These are phyloP conservation scores for Auricularia cornea DNA, from an alignment of 768 basidiomycete genomes.

Conservation along the genomic window DNA sequence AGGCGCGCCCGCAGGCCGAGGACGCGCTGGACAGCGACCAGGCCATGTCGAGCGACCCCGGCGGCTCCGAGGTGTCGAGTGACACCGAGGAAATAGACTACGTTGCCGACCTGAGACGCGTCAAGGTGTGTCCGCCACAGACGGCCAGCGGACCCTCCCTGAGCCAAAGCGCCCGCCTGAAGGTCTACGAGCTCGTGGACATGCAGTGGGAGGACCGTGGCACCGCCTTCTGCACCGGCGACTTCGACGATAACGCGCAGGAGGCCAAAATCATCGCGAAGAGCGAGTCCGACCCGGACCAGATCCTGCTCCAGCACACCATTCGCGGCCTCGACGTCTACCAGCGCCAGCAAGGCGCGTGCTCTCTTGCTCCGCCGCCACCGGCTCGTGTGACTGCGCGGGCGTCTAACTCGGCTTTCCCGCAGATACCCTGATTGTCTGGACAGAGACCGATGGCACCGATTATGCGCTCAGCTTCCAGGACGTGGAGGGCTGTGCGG, in stretches of 20 bases:
- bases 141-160: neutral
- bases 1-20: neutral
- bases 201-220: slow-evolving; percentile 93
- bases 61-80: neutral
- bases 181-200: slow-evolving; percentile 94
- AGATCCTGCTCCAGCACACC: slow-evolving; percentile 69
- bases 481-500: slow-evolving; percentile 87
- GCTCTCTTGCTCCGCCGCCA: slow-evolving; percentile 1
- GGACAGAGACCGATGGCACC: slow-evolving; percentile 92
- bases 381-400: slow-evolving; percentile 1
- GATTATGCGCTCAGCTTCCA: slow-evolving; percentile 98
- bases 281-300: slow-evolving; percentile 61
- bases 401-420: neutral
- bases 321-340: slow-evolving; percentile 80
- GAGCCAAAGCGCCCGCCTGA: slow-evolving; percentile 5
- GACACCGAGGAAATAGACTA: neutral
- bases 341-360: slow-evolving; percentile 76
- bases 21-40: neutral
- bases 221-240: slow-evolving; percentile 92
- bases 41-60: neutral
- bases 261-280: slow-evolving; percentile 81
- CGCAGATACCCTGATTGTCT: slow-evolving; percentile 93
- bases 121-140: neutral
- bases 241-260: slow-evolving; percentile 66
- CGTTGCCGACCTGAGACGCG: neutral